A percentile compares a stretch with the other conserved stretches of the same genome.
These are phyloP conservation scores for Conoideocrella luteorostrata DNA, from an alignment of 2,329 filamentous ascomycete species.

Conservation along the genomic window DNA sequence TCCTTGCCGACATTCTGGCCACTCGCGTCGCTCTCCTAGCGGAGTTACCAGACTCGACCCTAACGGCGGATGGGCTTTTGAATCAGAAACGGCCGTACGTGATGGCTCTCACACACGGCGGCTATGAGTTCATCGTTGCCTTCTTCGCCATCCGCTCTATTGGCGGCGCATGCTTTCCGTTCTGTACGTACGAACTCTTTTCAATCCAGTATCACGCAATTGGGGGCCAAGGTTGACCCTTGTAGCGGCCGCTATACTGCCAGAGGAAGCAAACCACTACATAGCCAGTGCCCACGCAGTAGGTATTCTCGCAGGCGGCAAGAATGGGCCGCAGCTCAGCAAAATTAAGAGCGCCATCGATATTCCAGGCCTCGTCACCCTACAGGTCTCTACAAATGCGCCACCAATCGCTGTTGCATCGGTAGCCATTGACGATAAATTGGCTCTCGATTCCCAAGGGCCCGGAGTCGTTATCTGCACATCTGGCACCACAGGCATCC, in stretches of 20 bases:
- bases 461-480: constrained; percentile 35
- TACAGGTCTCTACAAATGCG: constrained; percentile 10
- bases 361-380: not conserved
- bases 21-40: constrained; percentile 10
- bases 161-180: constrained; percentile 14
- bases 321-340: constrained; percentile 3
- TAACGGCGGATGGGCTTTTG: constrained; percentile 9
- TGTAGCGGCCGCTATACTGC: constrained; percentile 10
- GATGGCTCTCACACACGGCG: constrained; percentile 11
- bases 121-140: constrained; percentile 19
- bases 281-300: constrained; percentile 7
- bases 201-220: not conserved
- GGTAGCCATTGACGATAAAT: constrained; percentile 9
- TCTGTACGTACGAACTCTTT: constrained; percentile 10
- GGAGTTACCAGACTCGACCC: constrained; percentile 4
- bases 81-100: constrained; percentile 8
- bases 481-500: constrained; percentile 68
- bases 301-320: constrained; percentile 8
- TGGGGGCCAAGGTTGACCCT: not conserved
- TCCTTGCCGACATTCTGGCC: constrained; percentile 15
- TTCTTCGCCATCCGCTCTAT: constrained; percentile 16
- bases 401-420: constrained; percentile 4
- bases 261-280: constrained; percentile 12
- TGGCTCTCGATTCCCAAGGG: constrained; percentile 7
- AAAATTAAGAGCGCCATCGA: not conserved